These are phyloP conservation scores for Polygonum maritimum DNA, from an alignment of 148 eudicot species.

Conservation along the genomic window DNA sequence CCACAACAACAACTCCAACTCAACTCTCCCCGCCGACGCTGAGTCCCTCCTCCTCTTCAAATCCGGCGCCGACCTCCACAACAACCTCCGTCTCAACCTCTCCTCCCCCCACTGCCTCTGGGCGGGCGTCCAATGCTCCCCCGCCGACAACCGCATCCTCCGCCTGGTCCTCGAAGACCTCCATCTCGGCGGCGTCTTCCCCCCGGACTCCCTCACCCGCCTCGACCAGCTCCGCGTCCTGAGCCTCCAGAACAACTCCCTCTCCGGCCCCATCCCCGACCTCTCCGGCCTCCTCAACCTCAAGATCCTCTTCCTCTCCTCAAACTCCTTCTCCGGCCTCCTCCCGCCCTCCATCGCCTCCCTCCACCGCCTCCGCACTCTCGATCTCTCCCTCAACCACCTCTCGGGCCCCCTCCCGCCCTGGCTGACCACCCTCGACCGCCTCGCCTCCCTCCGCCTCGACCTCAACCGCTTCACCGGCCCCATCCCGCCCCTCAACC, in stretches of 20 bases:
- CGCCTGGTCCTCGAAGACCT: conserved; percentile 29
- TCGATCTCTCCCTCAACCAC: conserved; percentile 39
- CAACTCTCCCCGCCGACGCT: conserved; percentile 24
- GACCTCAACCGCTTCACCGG: conserved; percentile 41
- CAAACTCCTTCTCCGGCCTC: conserved; percentile 27
- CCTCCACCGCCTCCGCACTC: conserved; percentile 31
- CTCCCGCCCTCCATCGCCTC: conserved; percentile 29
- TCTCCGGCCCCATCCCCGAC: conserved; percentile 44
- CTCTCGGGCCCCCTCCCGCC: conserved; percentile 28
- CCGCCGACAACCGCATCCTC: conserved; percentile 12
- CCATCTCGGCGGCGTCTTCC: conserved; percentile 24
- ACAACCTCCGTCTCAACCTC: conserved; percentile 25
- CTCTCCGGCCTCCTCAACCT: conserved; percentile 32
- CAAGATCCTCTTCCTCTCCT: conserved; percentile 30
- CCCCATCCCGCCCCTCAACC: conserved; percentile 35
- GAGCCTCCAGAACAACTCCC: conserved; percentile 42
- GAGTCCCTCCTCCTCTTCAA: conserved; percentile 31
- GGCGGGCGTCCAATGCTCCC: conserved; percentile 33
- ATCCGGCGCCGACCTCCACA: conserved; percentile 28
- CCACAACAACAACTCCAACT: background rate
- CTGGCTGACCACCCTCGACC: conserved; percentile 18
- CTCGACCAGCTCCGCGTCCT: conserved; percentile 49
- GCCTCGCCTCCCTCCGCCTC: conserved; percentile 28
- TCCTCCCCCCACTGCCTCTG: conserved; percentile 31
- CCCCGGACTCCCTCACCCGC: conserved; percentile 29